A percentile compares a stretch with the other conserved stretches of the same genome.
Evolutionary conservation across 352 stramenopile genomes (phyloP).

Genomic region (Phytophthora tubulina): DNA sequence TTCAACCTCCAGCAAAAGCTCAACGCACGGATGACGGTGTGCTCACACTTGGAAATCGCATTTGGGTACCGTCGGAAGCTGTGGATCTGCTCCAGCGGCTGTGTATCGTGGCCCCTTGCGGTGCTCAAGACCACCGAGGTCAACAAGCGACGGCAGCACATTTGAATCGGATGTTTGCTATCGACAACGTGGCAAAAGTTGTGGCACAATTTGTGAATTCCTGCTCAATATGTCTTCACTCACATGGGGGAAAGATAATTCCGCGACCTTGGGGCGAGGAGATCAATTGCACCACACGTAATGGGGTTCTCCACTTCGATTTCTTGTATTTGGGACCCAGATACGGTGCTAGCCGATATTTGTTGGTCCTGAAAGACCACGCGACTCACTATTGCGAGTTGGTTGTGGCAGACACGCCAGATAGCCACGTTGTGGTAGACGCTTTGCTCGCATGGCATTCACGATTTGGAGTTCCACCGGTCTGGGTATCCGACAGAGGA

Average conservation of each 20-base stretch:
- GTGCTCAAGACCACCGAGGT: constrained; percentile 7
- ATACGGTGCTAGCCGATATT: neutral
- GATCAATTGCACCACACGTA: neutral
- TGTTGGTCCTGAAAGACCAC: neutral
- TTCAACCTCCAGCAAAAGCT: no score
- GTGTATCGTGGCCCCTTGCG: neutral
- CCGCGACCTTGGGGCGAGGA: neutral
- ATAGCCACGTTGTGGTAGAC: constrained; percentile 5
- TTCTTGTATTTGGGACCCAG: neutral
- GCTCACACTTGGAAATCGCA: neutral
- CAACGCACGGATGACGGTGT: neutral
- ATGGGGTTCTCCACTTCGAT: neutral
- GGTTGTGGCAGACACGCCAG: neutral
- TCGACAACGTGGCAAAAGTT: neutral
- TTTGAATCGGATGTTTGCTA: neutral
- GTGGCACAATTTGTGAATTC: neutral
- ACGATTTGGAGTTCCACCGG: constrained; percentile 27
- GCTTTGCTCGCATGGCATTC: constrained; percentile 32
- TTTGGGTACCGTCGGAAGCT: neutral
- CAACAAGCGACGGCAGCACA: neutral
- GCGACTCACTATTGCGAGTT: neutral
- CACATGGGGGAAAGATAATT: neutral
- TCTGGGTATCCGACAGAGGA: constrained; percentile 31
- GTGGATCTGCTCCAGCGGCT: neutral
- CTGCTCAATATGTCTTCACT: neutral